phyloP scores from a whole-genome alignment of 2,329 filamentous ascomycete genomes.

The Setomelanomma holmii region DNA sequence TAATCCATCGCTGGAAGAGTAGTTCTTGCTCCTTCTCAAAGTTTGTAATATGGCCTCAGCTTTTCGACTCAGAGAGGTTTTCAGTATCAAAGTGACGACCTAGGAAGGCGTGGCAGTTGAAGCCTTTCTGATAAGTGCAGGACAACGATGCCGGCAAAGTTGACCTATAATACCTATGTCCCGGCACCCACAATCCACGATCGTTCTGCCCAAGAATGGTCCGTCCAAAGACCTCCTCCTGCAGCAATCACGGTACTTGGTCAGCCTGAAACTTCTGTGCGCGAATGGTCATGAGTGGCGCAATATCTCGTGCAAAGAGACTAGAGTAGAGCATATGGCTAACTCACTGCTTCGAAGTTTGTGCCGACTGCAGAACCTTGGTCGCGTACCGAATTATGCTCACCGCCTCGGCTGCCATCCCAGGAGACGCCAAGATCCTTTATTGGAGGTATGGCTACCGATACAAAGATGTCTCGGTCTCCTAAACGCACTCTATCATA shows the following conservation, averaged over 20 bases:
- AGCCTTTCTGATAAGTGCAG: not conserved
- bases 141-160: no score
- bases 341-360: not conserved
- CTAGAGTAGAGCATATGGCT: not conserved
- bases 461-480: not conserved
- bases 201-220: slow-evolving; percentile 1
- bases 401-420: not conserved
- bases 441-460: not conserved
- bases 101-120: not conserved
- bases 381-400: not conserved
- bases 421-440: not conserved
- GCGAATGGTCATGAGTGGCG: no score
- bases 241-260: not conserved
- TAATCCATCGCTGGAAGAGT: no score
- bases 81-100: no score
- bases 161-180: not conserved
- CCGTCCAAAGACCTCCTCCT: slow-evolving; percentile 1
- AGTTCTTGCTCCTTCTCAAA: no score
- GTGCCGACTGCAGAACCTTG: not conserved
- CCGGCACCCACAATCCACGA: not conserved
- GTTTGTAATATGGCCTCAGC: no score
- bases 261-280: no score
- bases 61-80: no score
- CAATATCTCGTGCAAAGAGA: no score
- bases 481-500: not conserved